These are phyloP conservation scores for Barnettozyma sucrosica DNA, from an alignment of 805 yeast genomes.

Conservation along the genomic window DNA sequence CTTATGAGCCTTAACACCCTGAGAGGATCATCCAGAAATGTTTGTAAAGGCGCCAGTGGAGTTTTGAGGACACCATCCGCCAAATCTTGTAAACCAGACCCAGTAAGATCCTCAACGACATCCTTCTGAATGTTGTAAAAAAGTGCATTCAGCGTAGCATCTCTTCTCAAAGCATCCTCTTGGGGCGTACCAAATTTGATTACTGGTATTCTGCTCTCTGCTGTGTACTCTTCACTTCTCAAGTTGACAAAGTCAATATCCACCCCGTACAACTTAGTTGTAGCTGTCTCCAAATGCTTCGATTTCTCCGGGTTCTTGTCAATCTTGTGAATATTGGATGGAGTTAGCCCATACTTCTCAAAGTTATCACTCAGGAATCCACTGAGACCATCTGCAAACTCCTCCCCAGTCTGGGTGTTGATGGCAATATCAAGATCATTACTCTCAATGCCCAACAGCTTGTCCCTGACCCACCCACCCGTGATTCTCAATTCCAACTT, in stretches of 20 bases:
- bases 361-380: conserved; percentile 38
- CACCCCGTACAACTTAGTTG: conserved; percentile 76
- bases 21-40: conserved; percentile 91
- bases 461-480: conserved; percentile 99
- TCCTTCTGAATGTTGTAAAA: conserved; percentile 73
- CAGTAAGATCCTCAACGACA: conserved; percentile 80
- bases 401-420: conserved; percentile 77
- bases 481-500: conserved; percentile 69
- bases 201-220: conserved; percentile 79
- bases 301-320: conserved; percentile 93
- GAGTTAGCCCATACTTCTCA: conserved; percentile 26
- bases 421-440: conserved; percentile 92
- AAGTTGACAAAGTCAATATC: conserved; percentile 93
- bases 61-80: conserved; percentile 69
- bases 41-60: conserved; percentile 77
- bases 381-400: conserved; percentile 66
- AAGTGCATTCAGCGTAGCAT: conserved; percentile 90
- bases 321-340: conserved; percentile 63
- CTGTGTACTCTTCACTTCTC: conserved; percentile 80
- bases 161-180: conserved; percentile 89
- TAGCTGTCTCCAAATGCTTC: conserved; percentile 94
- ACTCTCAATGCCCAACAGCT: conserved; percentile 70
- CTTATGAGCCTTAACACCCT: conserved; percentile 81
- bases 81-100: conserved; percentile 68
- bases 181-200: conserved; percentile 83